These are phyloP conservation scores for Sporisorium exsertum DNA, from an alignment of 1,284 basidiomycete genomes.

Conservation along the genomic window DNA sequence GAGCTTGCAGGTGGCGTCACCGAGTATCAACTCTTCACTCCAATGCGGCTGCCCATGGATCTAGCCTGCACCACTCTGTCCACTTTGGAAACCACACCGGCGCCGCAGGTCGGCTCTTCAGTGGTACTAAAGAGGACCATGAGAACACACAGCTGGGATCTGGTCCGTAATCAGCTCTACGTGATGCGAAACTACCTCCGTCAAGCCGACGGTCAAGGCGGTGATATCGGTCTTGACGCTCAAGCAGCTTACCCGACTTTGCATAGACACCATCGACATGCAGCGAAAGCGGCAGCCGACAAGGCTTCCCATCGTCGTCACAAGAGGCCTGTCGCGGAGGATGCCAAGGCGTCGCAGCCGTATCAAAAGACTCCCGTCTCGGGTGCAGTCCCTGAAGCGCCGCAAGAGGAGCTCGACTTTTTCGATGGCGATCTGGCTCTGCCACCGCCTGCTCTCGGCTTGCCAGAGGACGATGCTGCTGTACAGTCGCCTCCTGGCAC, in stretches of 20 bases:
- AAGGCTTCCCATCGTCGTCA: conserved; percentile 13
- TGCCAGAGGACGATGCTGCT: conserved; percentile 32
- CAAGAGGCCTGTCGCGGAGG: conserved; percentile 15
- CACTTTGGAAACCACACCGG: conserved; percentile 35
- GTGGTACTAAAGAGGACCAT: conserved; percentile 39
- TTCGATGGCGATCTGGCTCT: conserved; percentile 60
- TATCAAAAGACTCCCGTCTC: conserved; percentile 14
- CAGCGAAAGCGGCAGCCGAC: conserved; percentile 17
- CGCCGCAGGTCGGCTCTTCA: conserved; percentile 20
- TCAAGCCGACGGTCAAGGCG: conserved; percentile 60
- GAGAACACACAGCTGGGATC: conserved; percentile 46
- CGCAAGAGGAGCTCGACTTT: conserved; percentile 34
- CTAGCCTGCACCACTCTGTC: conserved; percentile 26
- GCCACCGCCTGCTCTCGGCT: conserved; percentile 61
- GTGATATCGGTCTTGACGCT: conserved; percentile 57
- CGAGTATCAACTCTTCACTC: conserved; percentile 65
- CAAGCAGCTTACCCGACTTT: conserved; percentile 24
- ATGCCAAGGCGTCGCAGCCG: not conserved
- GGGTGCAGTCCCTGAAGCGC: conserved; percentile 17
- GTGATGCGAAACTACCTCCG: conserved; percentile 57
- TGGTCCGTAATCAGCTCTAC: conserved; percentile 57
- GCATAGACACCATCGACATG: conserved; percentile 30
- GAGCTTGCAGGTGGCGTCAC: conserved; percentile 66
- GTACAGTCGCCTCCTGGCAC: not conserved
- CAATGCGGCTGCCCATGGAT: conserved; percentile 56